Evolutionary conservation across 495 filamentous ascomycete species (phyloP).

Genomic region (Aspergillus leporis): DNA sequence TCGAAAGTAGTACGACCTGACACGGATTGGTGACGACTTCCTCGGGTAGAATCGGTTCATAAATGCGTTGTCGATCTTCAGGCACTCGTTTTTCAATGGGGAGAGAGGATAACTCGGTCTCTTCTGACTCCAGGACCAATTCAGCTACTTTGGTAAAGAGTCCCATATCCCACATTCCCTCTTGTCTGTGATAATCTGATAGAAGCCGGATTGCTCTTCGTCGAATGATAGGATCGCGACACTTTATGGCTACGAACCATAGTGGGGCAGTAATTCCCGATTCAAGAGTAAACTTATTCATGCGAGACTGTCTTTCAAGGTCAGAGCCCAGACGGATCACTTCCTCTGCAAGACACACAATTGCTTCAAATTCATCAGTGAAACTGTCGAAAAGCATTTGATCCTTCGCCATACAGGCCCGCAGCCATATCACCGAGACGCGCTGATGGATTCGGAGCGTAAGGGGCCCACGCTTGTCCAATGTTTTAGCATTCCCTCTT

Average conservation of each 20-base stretch:
- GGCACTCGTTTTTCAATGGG: slow-evolving; percentile 18
- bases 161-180: slow-evolving; percentile 22
- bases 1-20: slow-evolving; percentile 9
- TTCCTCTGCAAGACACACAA: slow-evolving; percentile 14
- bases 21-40: background rate
- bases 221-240: slow-evolving; percentile 23
- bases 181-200: slow-evolving; percentile 6
- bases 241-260: slow-evolving; percentile 20
- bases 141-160: slow-evolving; percentile 4
- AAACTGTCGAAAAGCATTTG: slow-evolving; percentile 19
- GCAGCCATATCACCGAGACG: slow-evolving; percentile 16
- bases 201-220: slow-evolving; percentile 19
- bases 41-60: background rate
- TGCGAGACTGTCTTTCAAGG: background rate
- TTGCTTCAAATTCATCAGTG: slow-evolving; percentile 14
- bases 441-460: slow-evolving; percentile 13
- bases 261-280: slow-evolving; percentile 19
- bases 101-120: slow-evolving; percentile 6
- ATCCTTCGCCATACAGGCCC: slow-evolving; percentile 8
- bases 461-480: slow-evolving; percentile 20
- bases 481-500: slow-evolving; percentile 1
- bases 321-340: slow-evolving; percentile 4
- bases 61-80: slow-evolving; percentile 6
- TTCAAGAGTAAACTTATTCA: slow-evolving; percentile 21
- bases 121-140: slow-evolving; percentile 23